A percentile compares a stretch with the other conserved stretches of the same genome.
Evolutionary conservation across 495 filamentous ascomycete species (phyloP).

Genomic region (Pyrenula aspistea): DNA sequence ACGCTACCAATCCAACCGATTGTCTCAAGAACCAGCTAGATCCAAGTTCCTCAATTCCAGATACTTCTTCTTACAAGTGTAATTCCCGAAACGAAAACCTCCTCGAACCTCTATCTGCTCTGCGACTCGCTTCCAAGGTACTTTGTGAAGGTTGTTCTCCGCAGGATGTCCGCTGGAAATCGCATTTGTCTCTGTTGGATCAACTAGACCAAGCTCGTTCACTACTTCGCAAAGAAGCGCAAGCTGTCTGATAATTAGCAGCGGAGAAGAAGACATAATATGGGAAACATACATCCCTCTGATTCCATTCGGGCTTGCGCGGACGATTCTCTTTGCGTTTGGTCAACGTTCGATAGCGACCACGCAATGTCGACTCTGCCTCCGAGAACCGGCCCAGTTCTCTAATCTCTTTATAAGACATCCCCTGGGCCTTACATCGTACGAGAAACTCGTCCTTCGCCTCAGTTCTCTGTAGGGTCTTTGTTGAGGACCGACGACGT

Average conservation of each 20-base stretch:
- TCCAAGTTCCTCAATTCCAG: too few species aligned
- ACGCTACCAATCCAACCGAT: too few species aligned
- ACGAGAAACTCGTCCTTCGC: constrained; percentile 54
- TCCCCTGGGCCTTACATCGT: constrained; percentile 44
- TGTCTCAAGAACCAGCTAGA: too few species aligned
- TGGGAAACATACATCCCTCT: constrained; percentile 61
- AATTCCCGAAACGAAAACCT: constrained; percentile 76
- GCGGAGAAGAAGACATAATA: neutral
- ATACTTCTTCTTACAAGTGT: constrained; percentile 79
- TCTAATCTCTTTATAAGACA: constrained; percentile 75
- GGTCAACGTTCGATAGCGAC: constrained; percentile 66
- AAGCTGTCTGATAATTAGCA: neutral
- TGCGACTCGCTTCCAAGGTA: constrained; percentile 76
- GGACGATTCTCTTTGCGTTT: constrained; percentile 64
- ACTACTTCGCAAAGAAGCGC: constrained; percentile 19
- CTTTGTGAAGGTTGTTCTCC: constrained; percentile 24
- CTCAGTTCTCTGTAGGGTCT: constrained; percentile 4
- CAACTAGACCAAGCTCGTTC: too few species aligned
- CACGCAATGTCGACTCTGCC: constrained; percentile 80
- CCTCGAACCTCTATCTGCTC: constrained; percentile 59
- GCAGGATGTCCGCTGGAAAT: constrained; percentile 2
- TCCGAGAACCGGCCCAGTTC: constrained; percentile 51
- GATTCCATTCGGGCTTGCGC: constrained; percentile 66
- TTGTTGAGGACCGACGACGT: neutral
- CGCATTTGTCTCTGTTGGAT: too few species aligned